Evolutionary conservation across 768 basidiomycete species (phyloP).

Genomic region (Mycena vitilis): DNA sequence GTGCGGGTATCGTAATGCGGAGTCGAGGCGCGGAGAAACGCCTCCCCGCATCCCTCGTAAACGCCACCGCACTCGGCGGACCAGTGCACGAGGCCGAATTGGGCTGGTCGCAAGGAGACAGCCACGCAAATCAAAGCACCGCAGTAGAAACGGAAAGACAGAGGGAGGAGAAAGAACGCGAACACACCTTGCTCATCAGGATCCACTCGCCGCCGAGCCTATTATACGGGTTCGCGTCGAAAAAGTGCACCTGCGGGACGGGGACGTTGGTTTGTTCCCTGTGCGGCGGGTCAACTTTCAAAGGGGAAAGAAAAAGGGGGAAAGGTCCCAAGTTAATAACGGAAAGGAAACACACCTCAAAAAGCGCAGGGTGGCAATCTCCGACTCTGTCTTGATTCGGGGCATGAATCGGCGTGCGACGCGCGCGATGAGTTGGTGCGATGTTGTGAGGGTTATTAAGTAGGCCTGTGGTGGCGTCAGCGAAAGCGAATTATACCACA

Average conservation of each 20-base stretch:
- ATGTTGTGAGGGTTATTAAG: slow-evolving; percentile 73
- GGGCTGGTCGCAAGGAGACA: too few species aligned
- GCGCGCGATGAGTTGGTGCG: slow-evolving; percentile 75
- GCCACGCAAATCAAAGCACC: too few species aligned
- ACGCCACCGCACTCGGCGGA: too few species aligned
- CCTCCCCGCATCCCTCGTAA: too few species aligned
- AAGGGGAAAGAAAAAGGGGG: too few species aligned
- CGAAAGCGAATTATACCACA: too few species aligned
- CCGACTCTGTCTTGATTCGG: slow-evolving; percentile 86
- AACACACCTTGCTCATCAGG: slow-evolving; percentile 81
- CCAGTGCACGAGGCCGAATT: too few species aligned
- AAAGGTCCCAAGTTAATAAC: too few species aligned
- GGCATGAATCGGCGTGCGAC: slow-evolving; percentile 91
- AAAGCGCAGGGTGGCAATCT: slow-evolving; percentile 88
- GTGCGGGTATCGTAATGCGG: too few species aligned
- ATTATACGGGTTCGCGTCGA: slow-evolving; percentile 88
- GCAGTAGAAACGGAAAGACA: too few species aligned
- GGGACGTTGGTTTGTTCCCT: slow-evolving; percentile 75
- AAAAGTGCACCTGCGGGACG: slow-evolving; percentile 79
- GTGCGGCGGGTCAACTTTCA: too few species aligned
- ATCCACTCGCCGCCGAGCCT: slow-evolving; percentile 88
- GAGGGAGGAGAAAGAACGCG: not conserved
- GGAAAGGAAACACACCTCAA: slow-evolving; percentile 47
- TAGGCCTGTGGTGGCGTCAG: slow-evolving; percentile 65
- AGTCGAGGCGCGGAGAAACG: too few species aligned